phyloP scores from a whole-genome alignment of 371 early-diverging fungal genomes.

The Actinomortierella wolfii region DNA sequence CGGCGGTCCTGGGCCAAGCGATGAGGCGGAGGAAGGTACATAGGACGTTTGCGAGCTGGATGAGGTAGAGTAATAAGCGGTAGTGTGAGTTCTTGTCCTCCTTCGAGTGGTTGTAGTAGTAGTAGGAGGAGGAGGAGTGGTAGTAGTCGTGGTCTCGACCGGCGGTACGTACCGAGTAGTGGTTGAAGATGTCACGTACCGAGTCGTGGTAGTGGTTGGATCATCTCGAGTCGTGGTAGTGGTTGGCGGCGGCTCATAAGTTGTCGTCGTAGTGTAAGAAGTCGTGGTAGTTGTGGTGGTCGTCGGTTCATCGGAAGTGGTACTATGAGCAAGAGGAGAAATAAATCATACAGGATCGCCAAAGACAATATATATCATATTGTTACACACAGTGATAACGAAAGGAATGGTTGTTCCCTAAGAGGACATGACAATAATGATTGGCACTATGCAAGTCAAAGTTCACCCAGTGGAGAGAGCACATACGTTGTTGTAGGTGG shows the following conservation, averaged over 20 bases:
- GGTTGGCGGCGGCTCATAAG: constrained; percentile 3
- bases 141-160: constrained; percentile 2
- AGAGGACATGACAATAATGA: background rate
- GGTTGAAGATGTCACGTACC: background rate
- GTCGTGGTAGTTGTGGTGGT: constrained; percentile 2
- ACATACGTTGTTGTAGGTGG: background rate
- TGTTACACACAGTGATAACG: background rate
- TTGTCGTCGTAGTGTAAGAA: background rate
- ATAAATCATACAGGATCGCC: background rate
- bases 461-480: background rate
- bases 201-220: background rate
- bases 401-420: background rate
- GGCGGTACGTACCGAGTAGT: background rate
- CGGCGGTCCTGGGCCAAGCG: background rate
- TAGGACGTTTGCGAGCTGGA: background rate
- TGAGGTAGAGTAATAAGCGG: background rate
- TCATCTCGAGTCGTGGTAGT: background rate
- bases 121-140: background rate
- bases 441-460: background rate
- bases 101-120: background rate
- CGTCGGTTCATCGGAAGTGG: background rate
- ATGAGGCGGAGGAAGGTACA: background rate
- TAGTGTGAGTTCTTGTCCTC: constrained; percentile 1
- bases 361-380: no score
- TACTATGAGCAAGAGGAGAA: background rate